Conservation (phyloP, 108 stramenopile genomes). For the Poteriospumella lacustris region DNA sequence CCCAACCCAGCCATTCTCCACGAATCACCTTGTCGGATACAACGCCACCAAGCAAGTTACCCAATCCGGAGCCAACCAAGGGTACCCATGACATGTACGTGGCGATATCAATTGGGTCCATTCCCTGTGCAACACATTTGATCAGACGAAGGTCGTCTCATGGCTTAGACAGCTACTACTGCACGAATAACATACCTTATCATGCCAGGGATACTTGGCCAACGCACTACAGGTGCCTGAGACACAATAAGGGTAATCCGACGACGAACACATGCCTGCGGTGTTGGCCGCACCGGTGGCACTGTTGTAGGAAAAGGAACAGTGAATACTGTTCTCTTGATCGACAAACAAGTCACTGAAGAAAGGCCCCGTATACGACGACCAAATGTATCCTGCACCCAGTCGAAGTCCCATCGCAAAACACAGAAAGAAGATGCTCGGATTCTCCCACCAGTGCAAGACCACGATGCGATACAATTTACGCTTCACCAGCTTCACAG, state of each 20-base stretch:
- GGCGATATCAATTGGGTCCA: not conserved
- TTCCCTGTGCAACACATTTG: not conserved
- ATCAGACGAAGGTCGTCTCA: slow-evolving; percentile 7
- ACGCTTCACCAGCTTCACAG: too few relatives aligned
- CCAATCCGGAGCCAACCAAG: slow-evolving; percentile 20
- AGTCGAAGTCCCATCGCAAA: slow-evolving; percentile 3
- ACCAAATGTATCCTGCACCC: slow-evolving; percentile 28
- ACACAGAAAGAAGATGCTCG: not conserved
- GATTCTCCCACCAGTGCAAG: not conserved
- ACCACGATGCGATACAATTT: too few relatives aligned
- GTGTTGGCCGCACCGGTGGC: too few relatives aligned
- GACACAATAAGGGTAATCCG: not conserved
- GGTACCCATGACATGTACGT: slow-evolving; percentile 28
- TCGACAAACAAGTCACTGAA: not conserved
- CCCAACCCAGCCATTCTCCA: too few relatives aligned
- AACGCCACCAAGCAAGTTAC: slow-evolving; percentile 5
- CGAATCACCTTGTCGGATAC: slow-evolving; percentile 8
- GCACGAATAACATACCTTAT: slow-evolving; percentile 16
- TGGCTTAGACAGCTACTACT: too few relatives aligned
- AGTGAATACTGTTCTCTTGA: too few relatives aligned
- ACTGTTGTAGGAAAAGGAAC: too few relatives aligned
- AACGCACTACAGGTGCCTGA: not conserved
- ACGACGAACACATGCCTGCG: not conserved
- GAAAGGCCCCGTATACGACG: not conserved
- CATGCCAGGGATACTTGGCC: not conserved